Percentiles rank a stretch among this genome's conserved stretches.
phyloP scores from a whole-genome alignment of 169 alveolate species.

The Plasmodium billcollinsi region DNA sequence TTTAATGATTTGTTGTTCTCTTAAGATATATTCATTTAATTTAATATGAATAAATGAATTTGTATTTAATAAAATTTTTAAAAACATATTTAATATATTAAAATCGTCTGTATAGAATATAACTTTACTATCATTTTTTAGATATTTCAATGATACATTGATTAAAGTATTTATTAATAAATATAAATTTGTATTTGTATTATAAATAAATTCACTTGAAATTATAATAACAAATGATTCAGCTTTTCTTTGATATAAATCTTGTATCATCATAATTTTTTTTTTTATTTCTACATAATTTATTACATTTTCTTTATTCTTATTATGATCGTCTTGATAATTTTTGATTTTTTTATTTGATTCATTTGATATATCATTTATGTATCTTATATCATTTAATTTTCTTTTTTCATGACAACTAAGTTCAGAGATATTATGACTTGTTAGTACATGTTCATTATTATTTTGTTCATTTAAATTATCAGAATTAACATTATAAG shows the following conservation, averaged over 20 bases:
- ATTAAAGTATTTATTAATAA: slow-evolving; percentile 27
- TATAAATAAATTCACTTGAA: slow-evolving; percentile 51
- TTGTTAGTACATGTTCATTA: neutral
- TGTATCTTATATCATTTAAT: neutral
- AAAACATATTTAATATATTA: slow-evolving; percentile 20
- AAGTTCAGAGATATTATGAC: neutral
- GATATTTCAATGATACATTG: slow-evolving; percentile 31
- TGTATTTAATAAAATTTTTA: slow-evolving; percentile 33
- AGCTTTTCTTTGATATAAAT: slow-evolving; percentile 26
- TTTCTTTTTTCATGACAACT: neutral
- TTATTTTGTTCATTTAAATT: neutral
- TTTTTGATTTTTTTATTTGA: slow-evolving; percentile 1
- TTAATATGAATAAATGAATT: slow-evolving; percentile 34
- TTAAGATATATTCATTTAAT: slow-evolving; percentile 40
- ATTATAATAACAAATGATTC: slow-evolving; percentile 60
- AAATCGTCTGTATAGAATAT: slow-evolving; percentile 61
- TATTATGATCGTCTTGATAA: neutral
- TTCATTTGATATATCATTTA: too few relatives aligned
- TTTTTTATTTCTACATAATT: slow-evolving; percentile 3
- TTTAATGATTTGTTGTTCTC: slow-evolving; percentile 66
- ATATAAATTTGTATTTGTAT: slow-evolving; percentile 39
- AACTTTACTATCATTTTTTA: slow-evolving; percentile 66
- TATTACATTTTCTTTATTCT: neutral
- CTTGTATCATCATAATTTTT: slow-evolving; percentile 14
- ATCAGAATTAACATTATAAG: neutral